Evolutionary conservation across 495 filamentous ascomycete genomes (phyloP).

Genomic region (Evernia prunastri): DNA sequence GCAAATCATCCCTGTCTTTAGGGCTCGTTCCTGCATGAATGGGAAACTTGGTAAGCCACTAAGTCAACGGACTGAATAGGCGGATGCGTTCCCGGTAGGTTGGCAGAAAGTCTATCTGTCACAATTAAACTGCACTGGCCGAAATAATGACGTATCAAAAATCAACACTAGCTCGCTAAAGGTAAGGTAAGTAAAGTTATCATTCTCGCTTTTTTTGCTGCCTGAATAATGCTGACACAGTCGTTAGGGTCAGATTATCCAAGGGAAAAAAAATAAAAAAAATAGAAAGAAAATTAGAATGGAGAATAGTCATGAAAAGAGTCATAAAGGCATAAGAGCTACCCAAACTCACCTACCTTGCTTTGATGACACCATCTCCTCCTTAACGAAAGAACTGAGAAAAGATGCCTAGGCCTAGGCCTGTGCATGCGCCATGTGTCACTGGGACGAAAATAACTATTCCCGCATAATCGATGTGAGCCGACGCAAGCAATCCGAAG

Average conservation of each 20-base stretch:
- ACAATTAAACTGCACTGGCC: not conserved
- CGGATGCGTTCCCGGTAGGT: slow-evolving; percentile 1
- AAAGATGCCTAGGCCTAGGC: not conserved
- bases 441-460: not conserved
- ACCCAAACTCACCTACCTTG: not conserved
- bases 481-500: not conserved
- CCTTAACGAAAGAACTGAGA: not conserved
- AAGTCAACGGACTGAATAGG: not conserved
- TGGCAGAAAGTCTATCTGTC: not conserved
- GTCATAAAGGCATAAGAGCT: not conserved
- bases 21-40: slow-evolving; percentile 18
- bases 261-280: not conserved
- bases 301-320: not conserved
- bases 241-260: not conserved
- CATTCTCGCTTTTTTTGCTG: not conserved
- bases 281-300: too few relatives aligned
- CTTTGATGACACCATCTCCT: not conserved
- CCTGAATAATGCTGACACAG: not conserved
- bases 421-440: not conserved
- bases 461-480: slow-evolving; percentile 1
- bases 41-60: slow-evolving; percentile 12
- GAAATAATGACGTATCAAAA: not conserved
- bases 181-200: not conserved
- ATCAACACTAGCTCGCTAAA: not conserved
- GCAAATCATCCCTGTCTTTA: slow-evolving; percentile 8